Evolutionary conservation across 164 flowering plant genomes (phyloP).

Genomic region (Chloranthus sessilifolius): DNA sequence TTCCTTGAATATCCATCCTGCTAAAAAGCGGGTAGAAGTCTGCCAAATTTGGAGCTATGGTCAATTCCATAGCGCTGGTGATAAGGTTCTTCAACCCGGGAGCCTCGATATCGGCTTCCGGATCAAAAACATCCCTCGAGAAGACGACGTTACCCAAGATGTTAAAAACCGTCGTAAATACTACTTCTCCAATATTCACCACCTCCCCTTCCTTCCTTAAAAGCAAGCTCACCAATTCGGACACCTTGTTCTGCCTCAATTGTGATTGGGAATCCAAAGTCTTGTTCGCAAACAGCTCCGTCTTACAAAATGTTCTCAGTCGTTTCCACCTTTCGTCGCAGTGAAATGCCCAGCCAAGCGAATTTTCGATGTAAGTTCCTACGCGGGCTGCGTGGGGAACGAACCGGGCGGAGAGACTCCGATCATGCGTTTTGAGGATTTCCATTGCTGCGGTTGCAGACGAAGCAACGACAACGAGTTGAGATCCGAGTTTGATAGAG

Average conservation of each 20-base stretch:
- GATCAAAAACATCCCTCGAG: constrained; percentile 20
- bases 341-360: constrained; percentile 19
- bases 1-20: constrained; percentile 14
- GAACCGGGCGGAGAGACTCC: constrained; percentile 19
- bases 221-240: constrained; percentile 18
- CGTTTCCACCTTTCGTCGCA: constrained; percentile 33
- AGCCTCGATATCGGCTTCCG: constrained; percentile 7
- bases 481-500: constrained; percentile 22
- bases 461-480: constrained; percentile 24
- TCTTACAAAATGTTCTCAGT: constrained; percentile 27
- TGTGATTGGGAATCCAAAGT: constrained; percentile 25
- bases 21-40: constrained; percentile 4
- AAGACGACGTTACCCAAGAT: constrained; percentile 19
- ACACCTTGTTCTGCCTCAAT: constrained; percentile 23
- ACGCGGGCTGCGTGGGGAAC: constrained; percentile 13
- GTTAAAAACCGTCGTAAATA: constrained; percentile 20
- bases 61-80: not conserved
- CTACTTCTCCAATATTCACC: constrained; percentile 19
- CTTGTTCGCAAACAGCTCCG: constrained; percentile 29
- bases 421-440: constrained; percentile 33
- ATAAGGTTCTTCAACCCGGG: not conserved
- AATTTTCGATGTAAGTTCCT: constrained; percentile 7
- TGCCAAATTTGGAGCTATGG: constrained; percentile 1
- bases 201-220: constrained; percentile 12
- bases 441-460: constrained; percentile 27